Conservation (phyloP, 2,329 filamentous ascomycete genomes). For the Pseudocercospora fijiensis region DNA sequence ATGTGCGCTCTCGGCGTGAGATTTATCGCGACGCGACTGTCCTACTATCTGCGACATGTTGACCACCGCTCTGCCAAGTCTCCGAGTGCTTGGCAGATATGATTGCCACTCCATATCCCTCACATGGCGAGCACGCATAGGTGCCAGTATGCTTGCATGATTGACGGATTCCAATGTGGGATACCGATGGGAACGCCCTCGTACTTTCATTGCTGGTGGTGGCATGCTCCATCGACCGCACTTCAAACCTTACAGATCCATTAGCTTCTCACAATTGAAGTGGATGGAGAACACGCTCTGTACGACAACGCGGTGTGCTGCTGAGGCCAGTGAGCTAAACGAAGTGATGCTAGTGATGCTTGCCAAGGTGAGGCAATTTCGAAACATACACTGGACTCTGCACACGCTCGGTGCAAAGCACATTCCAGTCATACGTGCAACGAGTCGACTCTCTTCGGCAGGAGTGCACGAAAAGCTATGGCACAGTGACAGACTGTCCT, state of each 20-base stretch:
- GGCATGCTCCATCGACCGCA: neutral
- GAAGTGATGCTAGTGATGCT: neutral
- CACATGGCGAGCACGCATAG: neutral
- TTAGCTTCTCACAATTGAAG: neutral
- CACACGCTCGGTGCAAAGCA: constrained; percentile 2
- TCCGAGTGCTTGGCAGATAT: no score
- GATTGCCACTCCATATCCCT: no score
- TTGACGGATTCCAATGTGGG: neutral
- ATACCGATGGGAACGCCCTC: neutral
- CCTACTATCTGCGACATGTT: no score
- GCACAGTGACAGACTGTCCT: constrained; percentile 1
- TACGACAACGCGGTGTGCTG: neutral
- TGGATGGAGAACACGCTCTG: neutral
- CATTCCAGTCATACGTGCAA: constrained; percentile 3
- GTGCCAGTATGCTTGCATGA: neutral
- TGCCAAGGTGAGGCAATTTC: neutral
- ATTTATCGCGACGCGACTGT: no score
- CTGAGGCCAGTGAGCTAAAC: neutral
- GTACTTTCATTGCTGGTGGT: neutral
- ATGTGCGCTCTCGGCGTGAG: neutral
- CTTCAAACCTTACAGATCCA: neutral
- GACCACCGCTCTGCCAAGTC: no score
- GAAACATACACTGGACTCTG: constrained; percentile 5
- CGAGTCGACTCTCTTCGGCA: constrained; percentile 7
- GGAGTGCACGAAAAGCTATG: constrained; percentile 8